Evolutionary conservation across 2,329 filamentous ascomycete species (phyloP), one percentile per base, ranked within the genome.

Genomic region (Calonectria hawksworthii): DNA sequence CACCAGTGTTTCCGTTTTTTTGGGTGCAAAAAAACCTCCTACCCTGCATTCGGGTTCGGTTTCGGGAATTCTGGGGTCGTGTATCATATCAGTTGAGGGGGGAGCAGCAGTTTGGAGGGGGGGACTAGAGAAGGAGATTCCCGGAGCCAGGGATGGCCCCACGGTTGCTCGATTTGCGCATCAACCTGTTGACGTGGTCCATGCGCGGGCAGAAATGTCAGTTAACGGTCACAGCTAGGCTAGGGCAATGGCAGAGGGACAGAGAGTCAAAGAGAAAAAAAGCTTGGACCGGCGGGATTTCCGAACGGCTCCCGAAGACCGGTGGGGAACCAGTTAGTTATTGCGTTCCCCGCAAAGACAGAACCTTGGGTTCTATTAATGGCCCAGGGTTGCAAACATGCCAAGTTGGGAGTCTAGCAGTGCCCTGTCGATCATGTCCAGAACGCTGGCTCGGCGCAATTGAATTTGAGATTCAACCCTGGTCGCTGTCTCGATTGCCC

Each of bases 371-470:
- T 41, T 41, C 56, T 63, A 61, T 63, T 63, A 63, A 63, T 61
- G 36, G 10, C 56, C n/a, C 32, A 41, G 56, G 34, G 23, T 38
- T 21, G 34, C 14, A 63, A 6, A 28, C 14, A 21, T 63, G 56
- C 38, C 56, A 63, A 41, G 26, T 63, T 63, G 23, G 8, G 56
- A 23, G 7, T 4, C 14, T 26, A n/a, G 56, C 10, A 26, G 23
- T 23, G 56, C 56, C 56, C 56, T 63, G 56, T 63, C 56, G 56
- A 63, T 63, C 56, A 63, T 30, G 23, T 21, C 36, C 14, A 41
- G 14, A 26, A 23, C 2, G 56, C 36, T 13, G n/a, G 36, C 8
- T 38, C 23, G 56, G 36, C 16, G 56, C 34, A 26, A 63, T 63
- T 63, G 56, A 63, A 63, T 63, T 63, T 30, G 34, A 18, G 32